Evolutionary conservation across 2,329 filamentous ascomycete species (phyloP), one percentile per base, ranked within the genome.

Genomic region (Hortaea werneckii): DNA sequence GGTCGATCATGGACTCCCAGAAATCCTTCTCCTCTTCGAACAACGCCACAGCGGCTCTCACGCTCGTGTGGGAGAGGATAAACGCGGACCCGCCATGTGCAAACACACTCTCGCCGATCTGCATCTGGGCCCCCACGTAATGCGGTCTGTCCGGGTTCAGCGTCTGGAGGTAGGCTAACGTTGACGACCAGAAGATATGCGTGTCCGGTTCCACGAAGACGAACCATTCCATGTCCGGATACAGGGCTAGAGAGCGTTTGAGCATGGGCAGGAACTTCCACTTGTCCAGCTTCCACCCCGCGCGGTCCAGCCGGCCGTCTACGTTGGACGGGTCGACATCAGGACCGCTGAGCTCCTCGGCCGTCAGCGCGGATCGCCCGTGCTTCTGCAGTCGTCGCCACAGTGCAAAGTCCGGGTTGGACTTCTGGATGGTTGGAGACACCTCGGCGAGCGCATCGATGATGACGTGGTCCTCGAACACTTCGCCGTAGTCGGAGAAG

Each of bases 241-340:
- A 71, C 44, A 63, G 58, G 28, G 64, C 59, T 60, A 73, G 75
- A 0, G 74, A 70, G 27, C 68, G 61, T 47, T 76, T 71, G 5
- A 78, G 62, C 68, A 76, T 75, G 35, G 75, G 73, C 28, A 78
- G 56, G 50, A 78, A 78, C 57, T 78, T 78, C 67, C 71, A 78
- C 55, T 74, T 75, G 59, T 78, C 75, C 38, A 78, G 65, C 26
- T 61, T 67, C 75, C 75, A 77, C 1, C 74, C 74, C 59, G 63
- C 50, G 38, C 50, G 49, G 9, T 9, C 32, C 32, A 9, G 8
- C 32, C 32, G 8, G n/a, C 32, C 32, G 32, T 9, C n/a, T 9
- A n/a, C 9, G 4, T n/a, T 4, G 9, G 32, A 9, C 8, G n/a
- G 32, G 32, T 9, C 32, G n/a, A n/a, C 32, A 9, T 35, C 32